A percentile compares a stretch with the other conserved stretches of the same genome.
These are phyloP conservation scores for Silene noctiflora DNA, from an alignment of 179 eudicot species.

Conservation along the genomic window DNA sequence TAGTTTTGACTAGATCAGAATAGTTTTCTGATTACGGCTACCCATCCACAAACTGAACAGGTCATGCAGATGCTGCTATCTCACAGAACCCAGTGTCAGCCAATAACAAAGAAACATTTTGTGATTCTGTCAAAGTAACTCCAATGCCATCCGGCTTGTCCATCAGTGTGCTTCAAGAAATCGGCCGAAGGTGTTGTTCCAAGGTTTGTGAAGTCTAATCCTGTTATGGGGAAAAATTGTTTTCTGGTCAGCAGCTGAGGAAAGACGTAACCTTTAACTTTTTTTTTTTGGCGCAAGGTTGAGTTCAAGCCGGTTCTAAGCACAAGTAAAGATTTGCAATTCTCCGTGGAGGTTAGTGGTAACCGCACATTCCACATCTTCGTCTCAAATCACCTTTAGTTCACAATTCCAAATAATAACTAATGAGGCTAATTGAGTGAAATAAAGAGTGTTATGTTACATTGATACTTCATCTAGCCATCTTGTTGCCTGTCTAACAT, in stretches of 20 bases:
- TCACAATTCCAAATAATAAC: background rate
- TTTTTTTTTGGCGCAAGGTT: constrained; percentile 49
- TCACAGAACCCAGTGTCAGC: constrained; percentile 32
- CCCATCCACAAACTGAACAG: constrained; percentile 20
- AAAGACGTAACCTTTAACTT: constrained; percentile 8
- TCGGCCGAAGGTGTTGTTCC: constrained; percentile 83
- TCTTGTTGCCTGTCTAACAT: background rate
- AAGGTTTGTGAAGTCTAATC: constrained; percentile 49
- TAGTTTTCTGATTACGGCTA: background rate
- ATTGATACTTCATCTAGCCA: background rate
- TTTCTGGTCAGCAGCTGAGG: background rate
- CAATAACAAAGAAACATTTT: constrained; percentile 41
- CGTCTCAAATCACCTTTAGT: background rate
- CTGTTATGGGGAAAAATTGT: background rate
- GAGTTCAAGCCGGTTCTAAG: constrained; percentile 73
- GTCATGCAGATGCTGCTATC: constrained; percentile 35
- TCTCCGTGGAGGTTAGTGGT: constrained; percentile 76
- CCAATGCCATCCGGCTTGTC: constrained; percentile 51
- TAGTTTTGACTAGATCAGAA: background rate
- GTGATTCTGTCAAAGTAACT: constrained; percentile 52
- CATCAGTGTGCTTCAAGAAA: constrained; percentile 87
- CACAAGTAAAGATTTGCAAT: constrained; percentile 78
- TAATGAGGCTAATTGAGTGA: background rate
- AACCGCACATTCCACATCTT: constrained; percentile 5
- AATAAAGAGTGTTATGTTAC: background rate